Conservation (phyloP, 2,329 filamentous ascomycete genomes). For the Cladobotryum mycophilum region DNA sequence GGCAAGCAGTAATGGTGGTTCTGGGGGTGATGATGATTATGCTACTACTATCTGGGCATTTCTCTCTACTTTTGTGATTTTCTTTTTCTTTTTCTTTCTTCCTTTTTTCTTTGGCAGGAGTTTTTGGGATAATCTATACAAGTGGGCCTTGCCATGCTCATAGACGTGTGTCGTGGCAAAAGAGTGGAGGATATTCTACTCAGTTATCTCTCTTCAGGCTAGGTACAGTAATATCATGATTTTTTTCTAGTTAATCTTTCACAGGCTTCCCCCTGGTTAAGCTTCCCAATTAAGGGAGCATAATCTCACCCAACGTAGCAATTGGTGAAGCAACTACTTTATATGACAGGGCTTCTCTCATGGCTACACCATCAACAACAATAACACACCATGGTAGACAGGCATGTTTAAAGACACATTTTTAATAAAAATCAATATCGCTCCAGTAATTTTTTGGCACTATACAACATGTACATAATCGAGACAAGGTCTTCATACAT, state of each 20-base stretch:
- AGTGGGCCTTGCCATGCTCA: constrained; percentile 5
- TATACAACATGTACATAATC: background rate
- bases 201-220: background rate
- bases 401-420: background rate
- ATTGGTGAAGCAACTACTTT: background rate
- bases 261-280: background rate
- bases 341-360: no score
- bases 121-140: constrained; percentile 3
- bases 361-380: background rate
- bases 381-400: background rate
- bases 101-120: background rate
- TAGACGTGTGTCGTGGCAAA: constrained; percentile 9
- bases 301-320: background rate
- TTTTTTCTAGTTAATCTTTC: background rate
- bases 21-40: no score
- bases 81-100: constrained; percentile 7
- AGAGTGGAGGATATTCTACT: constrained; percentile 1
- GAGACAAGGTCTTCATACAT: background rate
- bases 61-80: background rate
- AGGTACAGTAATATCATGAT: background rate
- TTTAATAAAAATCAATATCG: background rate
- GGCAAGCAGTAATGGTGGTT: constrained; percentile 18
- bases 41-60: background rate
- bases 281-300: background rate
- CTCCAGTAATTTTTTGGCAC: background rate